A percentile compares a stretch with the other conserved stretches of the same genome.
Evolutionary conservation across 2,329 filamentous ascomycete species (phyloP).

Genomic region (Tolypocladium album): DNA sequence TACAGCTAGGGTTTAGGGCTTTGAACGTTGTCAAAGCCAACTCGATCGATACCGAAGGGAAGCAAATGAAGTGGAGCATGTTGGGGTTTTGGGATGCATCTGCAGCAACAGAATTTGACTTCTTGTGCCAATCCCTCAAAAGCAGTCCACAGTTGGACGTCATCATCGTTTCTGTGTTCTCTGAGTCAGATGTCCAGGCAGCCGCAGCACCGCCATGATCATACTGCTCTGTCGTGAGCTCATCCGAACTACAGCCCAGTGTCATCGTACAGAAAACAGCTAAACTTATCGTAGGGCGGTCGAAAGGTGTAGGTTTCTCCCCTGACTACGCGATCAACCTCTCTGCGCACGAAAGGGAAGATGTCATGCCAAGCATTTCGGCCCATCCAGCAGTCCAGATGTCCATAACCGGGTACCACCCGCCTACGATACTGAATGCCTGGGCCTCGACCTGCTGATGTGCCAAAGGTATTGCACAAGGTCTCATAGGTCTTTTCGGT

Average conservation of each 20-base stretch:
- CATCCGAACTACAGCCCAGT: neutral
- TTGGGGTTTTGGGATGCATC: too few relatives aligned
- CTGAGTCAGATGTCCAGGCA: too few relatives aligned
- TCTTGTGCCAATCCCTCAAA: too few relatives aligned
- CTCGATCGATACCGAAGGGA: too few relatives aligned
- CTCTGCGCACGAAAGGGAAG: conserved; percentile 42
- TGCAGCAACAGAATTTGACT: too few relatives aligned
- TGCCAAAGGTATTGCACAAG: conserved; percentile 39
- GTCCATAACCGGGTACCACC: conserved; percentile 47
- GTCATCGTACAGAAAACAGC: neutral
- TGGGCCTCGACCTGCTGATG: conserved; percentile 13
- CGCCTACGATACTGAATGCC: conserved; percentile 35
- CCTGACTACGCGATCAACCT: conserved; percentile 38
- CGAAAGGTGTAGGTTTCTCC: neutral
- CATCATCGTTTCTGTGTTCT: too few relatives aligned
- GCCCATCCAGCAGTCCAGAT: conserved; percentile 54
- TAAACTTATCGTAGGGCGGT: neutral
- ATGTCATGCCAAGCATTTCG: conserved; percentile 48
- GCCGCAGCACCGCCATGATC: too few relatives aligned
- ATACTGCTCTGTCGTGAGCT: too few relatives aligned
- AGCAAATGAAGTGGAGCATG: too few relatives aligned
- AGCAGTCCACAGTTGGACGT: too few relatives aligned
- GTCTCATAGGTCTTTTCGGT: conserved; percentile 43
- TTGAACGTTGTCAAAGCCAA: too few relatives aligned
- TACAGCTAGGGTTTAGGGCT: too few relatives aligned